Base-by-base conservation (phyloP, 2,329 filamentous ascomycete genomes). In the Fusarium verticillioides region DNA sequence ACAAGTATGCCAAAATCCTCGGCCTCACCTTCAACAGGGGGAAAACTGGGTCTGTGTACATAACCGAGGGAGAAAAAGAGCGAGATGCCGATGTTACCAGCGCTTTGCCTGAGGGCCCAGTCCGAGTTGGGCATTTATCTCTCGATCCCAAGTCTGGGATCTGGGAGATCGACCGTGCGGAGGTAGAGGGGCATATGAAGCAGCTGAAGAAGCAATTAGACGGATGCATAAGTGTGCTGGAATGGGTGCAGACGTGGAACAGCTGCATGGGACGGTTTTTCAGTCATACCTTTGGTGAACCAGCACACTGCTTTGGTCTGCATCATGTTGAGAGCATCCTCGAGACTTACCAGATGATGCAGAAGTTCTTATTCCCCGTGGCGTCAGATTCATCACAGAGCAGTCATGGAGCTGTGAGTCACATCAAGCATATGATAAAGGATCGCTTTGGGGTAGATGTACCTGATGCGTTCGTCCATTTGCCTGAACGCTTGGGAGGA, bases 51-150 rank as follows among this genome's bases (percentile, higher is more conserved):
- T 57, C 49, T 7, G 58, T 56, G 7, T 61, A 61, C 8, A 61
- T 61, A 30, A 19, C 23, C 4, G n/a, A 16, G 0, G 4, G 21
- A 2, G n/a, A 3, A 0, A 43, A 23, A 2, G 0, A 42, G 30
- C 39, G 19, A 23, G 30, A 61, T 23, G 1, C 2, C 2, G 19
- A 57, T 7, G 19, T 42, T 36, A 49, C 19, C 7, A 9, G 21
- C 8, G 23, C 19, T 30, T 30, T 61, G 15, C 59, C 59, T 2
- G 18, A 43, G 11, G 59, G 59, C 15, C 15, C 37, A 16, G 59
- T 61, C 5, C 37, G 30, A 30, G 59, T 61, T 5, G 59, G 49
- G 4, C 59, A 61, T 43, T 3, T 61, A 19, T 42, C 28, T 18
- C 49, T 61, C 11, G 59, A 57, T 1, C 59, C 49, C 1, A 3